Conservation (phyloP, 2,329 filamentous ascomycete genomes). For the Penicillium sp. region DNA sequence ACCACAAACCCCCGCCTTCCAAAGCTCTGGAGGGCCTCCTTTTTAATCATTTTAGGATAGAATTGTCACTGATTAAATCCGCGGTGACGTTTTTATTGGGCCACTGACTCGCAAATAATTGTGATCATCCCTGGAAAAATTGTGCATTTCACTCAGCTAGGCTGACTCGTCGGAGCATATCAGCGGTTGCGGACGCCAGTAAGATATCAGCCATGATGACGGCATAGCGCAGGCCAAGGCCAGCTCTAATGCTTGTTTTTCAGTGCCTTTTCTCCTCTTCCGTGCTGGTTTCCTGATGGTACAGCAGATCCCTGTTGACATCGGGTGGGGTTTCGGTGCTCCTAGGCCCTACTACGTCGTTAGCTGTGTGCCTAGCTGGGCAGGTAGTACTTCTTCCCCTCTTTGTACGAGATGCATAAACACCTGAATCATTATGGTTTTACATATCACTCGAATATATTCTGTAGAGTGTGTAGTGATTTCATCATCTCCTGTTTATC, state of each 20-base stretch:
- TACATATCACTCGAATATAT: background rate
- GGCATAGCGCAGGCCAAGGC: background rate
- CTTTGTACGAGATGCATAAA: background rate
- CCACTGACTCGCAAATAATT: background rate
- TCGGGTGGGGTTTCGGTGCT: background rate
- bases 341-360: background rate
- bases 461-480: background rate
- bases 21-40: background rate
- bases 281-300: background rate
- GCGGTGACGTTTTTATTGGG: background rate
- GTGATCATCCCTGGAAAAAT: background rate
- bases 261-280: background rate
- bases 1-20: background rate
- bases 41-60: background rate
- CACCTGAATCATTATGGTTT: background rate
- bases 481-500: background rate
- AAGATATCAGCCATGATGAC: background rate
- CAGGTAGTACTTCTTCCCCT: background rate
- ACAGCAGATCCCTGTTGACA: background rate
- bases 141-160: background rate
- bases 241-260: background rate
- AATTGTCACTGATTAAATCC: background rate
- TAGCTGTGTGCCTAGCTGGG: background rate
- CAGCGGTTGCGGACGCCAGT: background rate
- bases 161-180: background rate